Base-by-base conservation (phyloP, 768 basidiomycete genomes). In the Suillus cothurnatus region DNA sequence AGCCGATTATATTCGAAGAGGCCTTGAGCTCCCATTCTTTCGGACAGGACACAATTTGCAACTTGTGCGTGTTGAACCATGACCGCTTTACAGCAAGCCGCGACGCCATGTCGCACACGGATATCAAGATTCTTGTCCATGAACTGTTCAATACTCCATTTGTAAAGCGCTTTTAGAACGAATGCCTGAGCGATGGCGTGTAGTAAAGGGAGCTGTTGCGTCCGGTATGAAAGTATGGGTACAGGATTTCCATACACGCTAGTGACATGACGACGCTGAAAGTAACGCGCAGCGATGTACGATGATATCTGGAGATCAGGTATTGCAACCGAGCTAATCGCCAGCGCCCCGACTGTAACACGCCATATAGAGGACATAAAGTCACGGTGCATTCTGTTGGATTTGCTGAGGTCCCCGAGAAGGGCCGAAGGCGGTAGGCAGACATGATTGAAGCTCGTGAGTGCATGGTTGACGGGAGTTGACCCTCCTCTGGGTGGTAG, bases 1-100 rank as follows among this genome's bases (percentile, higher is more conserved):
- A 84, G 70, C 64, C 78, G 74, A 66, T 82, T 83, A 62, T 69
- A 61, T 15, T 70, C 74, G 39, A 81, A 81, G 0, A 83, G 70
- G 0, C 82, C 82, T 68, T 81, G 81, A 1, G 81, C 82, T 11
- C 82, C 82, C 59, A 79, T 80, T 26, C 81, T 74, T 39, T 83
- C 81, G 1, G 71, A 66, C 7, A 81, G 64, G 0, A 56, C 58
- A 2, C 76, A 50, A 21, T 56, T 57, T 9, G 68, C 66, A 21
- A 63, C 28, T 50, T 73, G 70, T 28, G 67, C 63, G 53, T 72
- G 70, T 61, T 72, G 70, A 11, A 76, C 61, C 36, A 72, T 70
- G 3, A 70, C 69, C 6, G 69, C 70, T 66, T 82, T 82, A 64
- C 73, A 65, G 15, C 76, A 66, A 5, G 78, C 71, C 1, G 76